Evolutionary conservation across 176 grass and related monocot genomes (phyloP), one percentile per base, ranked within the genome.

Genomic region (Phragmites australis): DNA sequence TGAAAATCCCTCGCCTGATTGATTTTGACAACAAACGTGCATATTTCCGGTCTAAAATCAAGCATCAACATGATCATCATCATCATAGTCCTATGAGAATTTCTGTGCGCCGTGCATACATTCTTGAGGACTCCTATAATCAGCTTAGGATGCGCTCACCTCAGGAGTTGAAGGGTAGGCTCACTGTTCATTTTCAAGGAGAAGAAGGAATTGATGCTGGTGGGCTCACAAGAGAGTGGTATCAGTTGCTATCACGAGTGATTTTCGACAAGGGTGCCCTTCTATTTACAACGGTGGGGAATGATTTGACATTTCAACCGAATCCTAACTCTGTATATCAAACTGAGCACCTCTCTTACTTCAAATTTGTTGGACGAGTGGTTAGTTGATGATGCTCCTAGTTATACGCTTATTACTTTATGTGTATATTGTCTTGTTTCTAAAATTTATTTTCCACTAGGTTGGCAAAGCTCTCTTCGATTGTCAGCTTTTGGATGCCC

Each of bases 151-250:
- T 99, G 97, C 91, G 97, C 31, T 93, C 92, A 54, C 93, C 97
- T 39, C 87, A 90, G 68, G 97, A 99, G 64, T 78, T 99, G 68
- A 99, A 99, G 84, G 93, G 97, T 49, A 93, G 93, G 40, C 76
- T 99, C 13, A 99, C 93, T 59, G 97, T 99, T 62, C 88, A 99
- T 83, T 99, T 99, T 84, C 97, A 99, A 93, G 93, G 90, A 62
- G 97, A 99, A 87, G 97, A 99, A 80, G 97, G 97, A 44, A 99
- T 99, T 82, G 97, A 99, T 96, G 97, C 97, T 12, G 97, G 97
- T 70, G 97, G 97, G 23, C 88, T 99, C 23, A 99, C 97, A 31
- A 91, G 97, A 80, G 97, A 99, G 80, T 99, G 97, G 97, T 99
- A 99, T 75, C 93, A 93, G 82, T 76, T 91, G 30, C 75, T 99